Percentiles rank a stretch among this genome's conserved stretches.
Conservation (phyloP, 2,329 filamentous ascomycete species). For the Paecilomyces dactylethromorphus region DNA sequence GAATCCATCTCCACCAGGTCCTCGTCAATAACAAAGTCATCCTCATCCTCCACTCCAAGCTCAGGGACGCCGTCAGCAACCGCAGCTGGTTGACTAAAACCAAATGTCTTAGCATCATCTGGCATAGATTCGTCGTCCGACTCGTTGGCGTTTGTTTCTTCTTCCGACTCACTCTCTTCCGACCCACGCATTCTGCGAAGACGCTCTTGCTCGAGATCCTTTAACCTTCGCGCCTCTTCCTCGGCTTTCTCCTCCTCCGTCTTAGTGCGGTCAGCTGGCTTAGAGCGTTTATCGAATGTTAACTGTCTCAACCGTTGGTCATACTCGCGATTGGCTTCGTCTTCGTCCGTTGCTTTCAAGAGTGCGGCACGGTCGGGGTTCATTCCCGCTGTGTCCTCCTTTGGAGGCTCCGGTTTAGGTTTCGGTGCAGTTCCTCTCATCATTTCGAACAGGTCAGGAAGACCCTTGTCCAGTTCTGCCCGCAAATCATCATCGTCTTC, state of each 20-base stretch:
- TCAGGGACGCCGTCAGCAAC: constrained; percentile 32
- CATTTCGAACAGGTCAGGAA: constrained; percentile 68
- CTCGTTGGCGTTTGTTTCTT: constrained; percentile 29
- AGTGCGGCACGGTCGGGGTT: constrained; percentile 59
- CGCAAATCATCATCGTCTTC: constrained; percentile 89
- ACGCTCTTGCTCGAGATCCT: constrained; percentile 75
- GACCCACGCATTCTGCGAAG: constrained; percentile 83
- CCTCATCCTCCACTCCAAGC: constrained; percentile 80
- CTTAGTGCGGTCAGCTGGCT: constrained; percentile 81
- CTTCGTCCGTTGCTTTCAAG: constrained; percentile 54
- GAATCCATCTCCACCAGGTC: constrained; percentile 80
- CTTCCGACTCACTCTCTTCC: constrained; percentile 50
- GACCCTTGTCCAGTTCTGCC: constrained; percentile 74
- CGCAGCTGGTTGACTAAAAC: constrained; percentile 47
- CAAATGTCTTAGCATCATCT: constrained; percentile 57
- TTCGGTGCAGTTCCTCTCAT: constrained; percentile 53
- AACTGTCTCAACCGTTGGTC: constrained; percentile 77
- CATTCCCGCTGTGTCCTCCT: constrained; percentile 44
- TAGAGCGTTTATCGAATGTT: constrained; percentile 74
- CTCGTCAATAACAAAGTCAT: constrained; percentile 87
- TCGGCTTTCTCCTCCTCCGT: constrained; percentile 79
- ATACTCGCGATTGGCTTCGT: constrained; percentile 76
- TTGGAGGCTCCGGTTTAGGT: constrained; percentile 44
- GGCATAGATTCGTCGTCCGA: constrained; percentile 41
- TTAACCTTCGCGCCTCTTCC: constrained; percentile 69